Conservation (phyloP, 108 stramenopile genomes). For the Skeletonema costatum region DNA sequence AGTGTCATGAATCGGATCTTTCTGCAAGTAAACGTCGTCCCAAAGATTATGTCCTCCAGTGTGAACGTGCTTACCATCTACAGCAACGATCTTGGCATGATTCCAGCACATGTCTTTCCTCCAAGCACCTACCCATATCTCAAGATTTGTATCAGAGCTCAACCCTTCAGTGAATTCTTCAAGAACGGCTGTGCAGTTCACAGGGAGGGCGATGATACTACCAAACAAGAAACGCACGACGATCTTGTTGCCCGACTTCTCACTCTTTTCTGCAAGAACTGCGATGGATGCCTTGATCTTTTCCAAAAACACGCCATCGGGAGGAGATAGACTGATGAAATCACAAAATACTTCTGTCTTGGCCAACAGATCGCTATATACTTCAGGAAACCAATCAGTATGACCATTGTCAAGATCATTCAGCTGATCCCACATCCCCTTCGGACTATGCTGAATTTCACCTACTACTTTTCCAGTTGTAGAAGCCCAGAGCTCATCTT, state of each 20-base stretch:
- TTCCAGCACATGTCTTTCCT: background rate
- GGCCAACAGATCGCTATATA: constrained; percentile 38
- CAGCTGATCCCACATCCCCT: constrained; percentile 9
- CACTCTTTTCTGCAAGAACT: constrained; percentile 16
- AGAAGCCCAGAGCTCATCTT: constrained; percentile 62
- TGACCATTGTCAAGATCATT: constrained; percentile 42
- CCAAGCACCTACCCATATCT: background rate
- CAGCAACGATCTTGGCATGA: constrained; percentile 1
- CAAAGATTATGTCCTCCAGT: background rate
- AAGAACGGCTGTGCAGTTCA: constrained; percentile 48
- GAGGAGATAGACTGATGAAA: constrained; percentile 44
- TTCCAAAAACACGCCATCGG: constrained; percentile 57
- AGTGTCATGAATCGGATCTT: background rate
- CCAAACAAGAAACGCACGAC: constrained; percentile 70
- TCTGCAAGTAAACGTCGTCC: background rate
- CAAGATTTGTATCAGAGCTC: background rate
- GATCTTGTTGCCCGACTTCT: constrained; percentile 9
- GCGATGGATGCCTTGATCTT: constrained; percentile 30
- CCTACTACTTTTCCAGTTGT: constrained; percentile 54
- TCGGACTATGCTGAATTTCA: constrained; percentile 48
- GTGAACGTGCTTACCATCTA: background rate
- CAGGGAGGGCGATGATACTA: constrained; percentile 58
- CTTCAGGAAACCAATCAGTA: constrained; percentile 58
- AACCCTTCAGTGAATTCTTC: constrained; percentile 15
- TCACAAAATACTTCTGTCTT: constrained; percentile 48